These are phyloP conservation scores for Phoma herbarum DNA, from an alignment of 2,329 filamentous ascomycete species.

Conservation along the genomic window DNA sequence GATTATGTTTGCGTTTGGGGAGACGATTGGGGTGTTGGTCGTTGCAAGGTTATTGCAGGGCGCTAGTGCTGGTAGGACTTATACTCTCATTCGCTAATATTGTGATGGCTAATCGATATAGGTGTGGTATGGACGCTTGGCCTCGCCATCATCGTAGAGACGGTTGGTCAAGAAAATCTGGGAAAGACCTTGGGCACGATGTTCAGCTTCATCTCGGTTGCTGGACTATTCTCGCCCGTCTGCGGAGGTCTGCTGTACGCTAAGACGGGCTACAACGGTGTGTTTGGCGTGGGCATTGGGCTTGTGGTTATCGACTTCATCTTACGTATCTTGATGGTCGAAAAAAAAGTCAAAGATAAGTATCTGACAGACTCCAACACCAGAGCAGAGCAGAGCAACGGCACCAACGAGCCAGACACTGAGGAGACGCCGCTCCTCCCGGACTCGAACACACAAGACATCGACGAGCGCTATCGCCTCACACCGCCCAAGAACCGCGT, in stretches of 20 bases:
- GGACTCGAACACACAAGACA: slow-evolving; percentile 26
- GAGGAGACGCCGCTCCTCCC: slow-evolving; percentile 40
- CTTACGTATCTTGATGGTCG: slow-evolving; percentile 68
- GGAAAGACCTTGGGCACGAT: slow-evolving; percentile 70
- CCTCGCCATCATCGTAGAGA: slow-evolving; percentile 66
- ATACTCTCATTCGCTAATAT: too few relatives aligned
- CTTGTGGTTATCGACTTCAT: slow-evolving; percentile 67
- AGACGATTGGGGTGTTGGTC: slow-evolving; percentile 58
- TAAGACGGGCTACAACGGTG: slow-evolving; percentile 65
- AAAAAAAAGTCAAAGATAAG: slow-evolving; percentile 55
- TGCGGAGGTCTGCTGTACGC: slow-evolving; percentile 69
- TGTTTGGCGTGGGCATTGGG: slow-evolving; percentile 65
- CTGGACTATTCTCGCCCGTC: slow-evolving; percentile 65
- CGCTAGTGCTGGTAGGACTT: slow-evolving; percentile 51
- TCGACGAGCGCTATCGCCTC: slow-evolving; percentile 54
- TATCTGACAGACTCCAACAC: slow-evolving; percentile 42
- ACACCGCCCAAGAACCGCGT: slow-evolving; percentile 51
- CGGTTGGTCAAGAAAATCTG: slow-evolving; percentile 64
- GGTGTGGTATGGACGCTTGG: slow-evolving; percentile 69
- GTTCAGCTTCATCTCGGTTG: slow-evolving; percentile 67
- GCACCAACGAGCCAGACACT: slow-evolving; percentile 24
- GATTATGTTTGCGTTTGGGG: slow-evolving; percentile 62
- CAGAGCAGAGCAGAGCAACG: slow-evolving; percentile 11
- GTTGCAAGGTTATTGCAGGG: slow-evolving; percentile 67
- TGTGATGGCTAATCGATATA: slow-evolving; percentile 20